A percentile compares a stretch with the other conserved stretches of the same genome.
Conservation (phyloP, 2,329 filamentous ascomycete genomes). For the Aspergillus fumigatiaffinis region DNA sequence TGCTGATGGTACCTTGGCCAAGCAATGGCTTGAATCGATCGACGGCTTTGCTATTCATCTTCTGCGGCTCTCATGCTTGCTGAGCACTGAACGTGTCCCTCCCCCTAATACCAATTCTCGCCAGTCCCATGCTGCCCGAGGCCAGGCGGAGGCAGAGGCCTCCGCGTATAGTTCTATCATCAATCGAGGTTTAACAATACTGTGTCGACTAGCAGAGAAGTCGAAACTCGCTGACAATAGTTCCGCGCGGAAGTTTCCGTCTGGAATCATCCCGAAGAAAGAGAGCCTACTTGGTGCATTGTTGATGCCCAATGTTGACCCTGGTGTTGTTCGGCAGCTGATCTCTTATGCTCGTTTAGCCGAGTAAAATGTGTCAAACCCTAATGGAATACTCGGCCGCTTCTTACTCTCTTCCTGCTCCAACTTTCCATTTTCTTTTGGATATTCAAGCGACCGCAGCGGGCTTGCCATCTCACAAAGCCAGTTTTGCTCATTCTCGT, state of each 20-base stretch:
- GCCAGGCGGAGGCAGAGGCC: slow-evolving; percentile 39
- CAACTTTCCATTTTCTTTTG: slow-evolving; percentile 13
- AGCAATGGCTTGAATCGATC: slow-evolving; percentile 75
- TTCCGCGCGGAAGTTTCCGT: slow-evolving; percentile 49
- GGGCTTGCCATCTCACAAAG: slow-evolving; percentile 9
- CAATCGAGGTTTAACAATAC: slow-evolving; percentile 62
- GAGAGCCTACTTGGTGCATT: slow-evolving; percentile 65
- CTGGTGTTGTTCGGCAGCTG: slow-evolving; percentile 62
- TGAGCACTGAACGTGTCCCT: slow-evolving; percentile 61
- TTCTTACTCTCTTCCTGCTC: slow-evolving; percentile 9
- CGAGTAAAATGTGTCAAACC: slow-evolving; percentile 28
- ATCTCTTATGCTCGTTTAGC: slow-evolving; percentile 60
- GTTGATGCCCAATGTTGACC: slow-evolving; percentile 62
- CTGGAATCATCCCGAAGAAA: slow-evolving; percentile 61
- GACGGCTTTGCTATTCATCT: slow-evolving; percentile 82
- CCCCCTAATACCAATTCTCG: slow-evolving; percentile 28
- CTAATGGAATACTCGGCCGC: slow-evolving; percentile 6
- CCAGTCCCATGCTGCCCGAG: slow-evolving; percentile 29
- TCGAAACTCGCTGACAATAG: slow-evolving; percentile 53
- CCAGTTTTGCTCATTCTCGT: slow-evolving; percentile 14
- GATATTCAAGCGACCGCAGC: slow-evolving; percentile 15
- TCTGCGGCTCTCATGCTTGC: slow-evolving; percentile 67
- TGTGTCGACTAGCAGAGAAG: slow-evolving; percentile 68
- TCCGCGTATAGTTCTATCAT: slow-evolving; percentile 54
- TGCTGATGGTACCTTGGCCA: slow-evolving; percentile 68